These are phyloP conservation scores for Aureobasidium sp. DNA, from an alignment of 2,329 filamentous ascomycete species.

Conservation along the genomic window DNA sequence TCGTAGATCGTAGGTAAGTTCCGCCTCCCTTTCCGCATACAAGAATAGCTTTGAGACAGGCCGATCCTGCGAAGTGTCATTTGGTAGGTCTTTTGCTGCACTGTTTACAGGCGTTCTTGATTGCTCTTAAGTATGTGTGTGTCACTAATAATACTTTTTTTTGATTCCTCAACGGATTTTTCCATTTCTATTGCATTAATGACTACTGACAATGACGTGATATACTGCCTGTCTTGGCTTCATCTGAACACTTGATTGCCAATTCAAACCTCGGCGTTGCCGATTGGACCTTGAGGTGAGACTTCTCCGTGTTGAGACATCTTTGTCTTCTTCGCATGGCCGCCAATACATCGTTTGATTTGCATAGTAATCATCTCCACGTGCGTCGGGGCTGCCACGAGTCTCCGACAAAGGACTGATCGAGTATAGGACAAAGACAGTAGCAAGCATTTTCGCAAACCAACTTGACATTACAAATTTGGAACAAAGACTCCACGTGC, in stretches of 20 bases:
- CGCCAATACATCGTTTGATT: conserved; percentile 7
- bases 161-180: background rate
- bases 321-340: background rate
- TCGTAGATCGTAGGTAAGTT: background rate
- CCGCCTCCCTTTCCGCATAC: too few species aligned
- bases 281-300: background rate
- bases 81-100: background rate
- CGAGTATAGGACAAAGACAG: background rate
- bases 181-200: background rate
- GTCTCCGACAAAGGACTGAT: background rate
- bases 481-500: conserved; percentile 8
- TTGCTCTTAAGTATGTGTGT: background rate
- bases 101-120: background rate
- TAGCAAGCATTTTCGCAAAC: background rate
- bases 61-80: background rate
- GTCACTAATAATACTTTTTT: background rate
- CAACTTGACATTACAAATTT: background rate
- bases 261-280: background rate
- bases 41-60: background rate
- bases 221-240: background rate
- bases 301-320: background rate
- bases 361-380: background rate
- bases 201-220: background rate
- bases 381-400: background rate
- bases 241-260: background rate